Conservation (phyloP, 108 stramenopile species). For the Skeletonema tropicum region DNA sequence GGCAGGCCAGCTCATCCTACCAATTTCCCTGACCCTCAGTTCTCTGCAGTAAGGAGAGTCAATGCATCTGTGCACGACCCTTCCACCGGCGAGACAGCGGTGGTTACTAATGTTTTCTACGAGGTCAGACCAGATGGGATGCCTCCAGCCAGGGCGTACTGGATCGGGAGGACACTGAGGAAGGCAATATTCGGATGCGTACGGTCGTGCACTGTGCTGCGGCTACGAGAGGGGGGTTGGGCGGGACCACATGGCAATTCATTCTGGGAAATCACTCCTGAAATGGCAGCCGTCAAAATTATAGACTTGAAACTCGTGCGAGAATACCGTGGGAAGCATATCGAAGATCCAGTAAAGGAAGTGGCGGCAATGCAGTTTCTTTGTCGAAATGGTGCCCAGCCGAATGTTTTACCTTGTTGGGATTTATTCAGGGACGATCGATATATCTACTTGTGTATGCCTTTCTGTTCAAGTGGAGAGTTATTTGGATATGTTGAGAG, state of each 20-base stretch:
- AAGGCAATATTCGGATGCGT: constrained; percentile 85
- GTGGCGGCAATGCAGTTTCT: constrained; percentile 81
- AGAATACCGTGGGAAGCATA: constrained; percentile 45
- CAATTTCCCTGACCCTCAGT: constrained; percentile 11
- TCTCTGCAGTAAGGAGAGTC: constrained; percentile 38
- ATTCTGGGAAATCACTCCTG: constrained; percentile 72
- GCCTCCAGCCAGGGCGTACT: constrained; percentile 69
- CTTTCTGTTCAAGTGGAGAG: constrained; percentile 82
- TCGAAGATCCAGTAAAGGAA: constrained; percentile 89
- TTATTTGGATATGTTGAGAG: constrained; percentile 77
- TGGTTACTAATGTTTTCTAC: constrained; percentile 73
- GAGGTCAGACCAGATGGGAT: constrained; percentile 64
- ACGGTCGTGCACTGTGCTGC: constrained; percentile 70
- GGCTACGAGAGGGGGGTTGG: constrained; percentile 58
- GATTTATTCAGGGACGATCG: constrained; percentile 79
- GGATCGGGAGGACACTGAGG: constrained; percentile 77
- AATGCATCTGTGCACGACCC: constrained; percentile 74
- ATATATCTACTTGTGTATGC: constrained; percentile 82
- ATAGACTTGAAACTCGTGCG: constrained; percentile 73
- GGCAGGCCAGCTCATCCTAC: constrained; percentile 19
- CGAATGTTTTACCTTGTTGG: constrained; percentile 60
- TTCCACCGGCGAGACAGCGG: constrained; percentile 47
- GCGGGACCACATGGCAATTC: constrained; percentile 34
- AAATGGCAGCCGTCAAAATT: constrained; percentile 74
- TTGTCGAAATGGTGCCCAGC: constrained; percentile 38